Evolutionary conservation across 139 green algal genomes (phyloP).

Genomic region (Axilococcus clingmanii): DNA sequence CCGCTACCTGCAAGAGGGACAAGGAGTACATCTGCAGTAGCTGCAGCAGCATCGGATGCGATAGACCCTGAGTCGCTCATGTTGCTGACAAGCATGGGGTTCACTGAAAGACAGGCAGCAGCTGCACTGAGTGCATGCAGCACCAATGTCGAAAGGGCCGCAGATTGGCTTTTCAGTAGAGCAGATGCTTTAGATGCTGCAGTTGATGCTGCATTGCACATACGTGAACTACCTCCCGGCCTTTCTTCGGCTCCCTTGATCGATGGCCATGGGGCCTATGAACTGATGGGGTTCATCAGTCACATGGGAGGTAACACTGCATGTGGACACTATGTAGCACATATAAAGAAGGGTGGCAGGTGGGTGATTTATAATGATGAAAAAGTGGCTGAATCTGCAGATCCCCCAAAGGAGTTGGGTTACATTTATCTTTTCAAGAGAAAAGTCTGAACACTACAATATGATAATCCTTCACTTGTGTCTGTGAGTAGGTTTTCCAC

Average conservation of each 20-base stretch:
- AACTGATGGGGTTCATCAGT: conserved; percentile 80
- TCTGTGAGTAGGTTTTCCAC: too few relatives aligned
- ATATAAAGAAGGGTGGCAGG: conserved; percentile 70
- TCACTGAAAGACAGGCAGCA: conserved; percentile 26
- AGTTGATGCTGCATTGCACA: conserved; percentile 30
- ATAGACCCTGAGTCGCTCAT: neutral
- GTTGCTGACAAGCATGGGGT: conserved; percentile 5
- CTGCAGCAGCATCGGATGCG: neutral
- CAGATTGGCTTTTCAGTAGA: conserved; percentile 89
- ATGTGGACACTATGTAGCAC: conserved; percentile 94
- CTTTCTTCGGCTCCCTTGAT: neutral
- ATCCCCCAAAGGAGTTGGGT: conserved; percentile 72
- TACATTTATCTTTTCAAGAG: conserved; percentile 93
- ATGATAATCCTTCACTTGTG: neutral
- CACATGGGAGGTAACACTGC: conserved; percentile 90
- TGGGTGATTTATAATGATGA: conserved; percentile 98
- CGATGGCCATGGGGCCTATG: conserved; percentile 50
- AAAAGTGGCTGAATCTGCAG: conserved; percentile 82
- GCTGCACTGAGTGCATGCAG: conserved; percentile 52
- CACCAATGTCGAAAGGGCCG: conserved; percentile 78
- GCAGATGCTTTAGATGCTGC: conserved; percentile 69
- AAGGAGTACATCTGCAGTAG: too few relatives aligned
- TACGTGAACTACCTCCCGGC: neutral
- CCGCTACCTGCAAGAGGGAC: too few relatives aligned
- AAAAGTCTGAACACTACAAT: conserved; percentile 2